Base-by-base conservation (phyloP, 257 asterid genomes). In the Gentiana dahurica region DNA sequence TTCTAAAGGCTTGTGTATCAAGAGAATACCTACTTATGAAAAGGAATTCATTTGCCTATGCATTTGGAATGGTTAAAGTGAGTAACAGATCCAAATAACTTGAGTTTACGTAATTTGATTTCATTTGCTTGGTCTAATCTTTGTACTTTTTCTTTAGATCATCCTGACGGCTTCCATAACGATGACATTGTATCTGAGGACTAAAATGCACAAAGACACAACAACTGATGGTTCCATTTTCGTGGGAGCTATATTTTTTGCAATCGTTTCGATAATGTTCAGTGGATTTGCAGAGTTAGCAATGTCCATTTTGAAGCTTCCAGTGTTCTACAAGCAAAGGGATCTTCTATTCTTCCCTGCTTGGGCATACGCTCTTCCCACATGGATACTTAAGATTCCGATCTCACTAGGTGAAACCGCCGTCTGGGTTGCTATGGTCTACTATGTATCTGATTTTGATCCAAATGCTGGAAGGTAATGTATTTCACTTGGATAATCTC, bases 231-330 rank as follows among this genome's bases (percentile, higher is more conserved):
- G 95, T 58, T 85, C 80, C 60, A 55, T 84, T 52, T 87, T 78
- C 67, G 84, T 84, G 32, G 96, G 96, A 8, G 95, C 89, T 44
- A 81, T 87, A 24, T 85, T 80, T 77, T 87, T 82, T 87, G 54
- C 24, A 24, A 24, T 24, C 24, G 24, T 24, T 24, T 24, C 24
- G 24, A 24, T 24, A 24, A 24, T 24, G 24, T 24, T 24, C 24
- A 24, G 24, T 24, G 24, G 24, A 24, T 24, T 24, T 24, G 71
- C 79, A 80, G 96, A 87, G 79, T 83, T 84, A 37, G 87, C 95
- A 0, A 78, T 84, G 83, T 66, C 81, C 71, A 80, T 84, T 54
- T 69, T 84, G 13, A 84, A 82, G 79, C 89, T 87, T 68, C 94
- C 96, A 1, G 81, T 87, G 62, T 73, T 84, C 68, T 87, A 87